Evolutionary conservation across 2,329 filamentous ascomycete species (phyloP).

Genomic region (Penicillium aurantiogriseum): DNA sequence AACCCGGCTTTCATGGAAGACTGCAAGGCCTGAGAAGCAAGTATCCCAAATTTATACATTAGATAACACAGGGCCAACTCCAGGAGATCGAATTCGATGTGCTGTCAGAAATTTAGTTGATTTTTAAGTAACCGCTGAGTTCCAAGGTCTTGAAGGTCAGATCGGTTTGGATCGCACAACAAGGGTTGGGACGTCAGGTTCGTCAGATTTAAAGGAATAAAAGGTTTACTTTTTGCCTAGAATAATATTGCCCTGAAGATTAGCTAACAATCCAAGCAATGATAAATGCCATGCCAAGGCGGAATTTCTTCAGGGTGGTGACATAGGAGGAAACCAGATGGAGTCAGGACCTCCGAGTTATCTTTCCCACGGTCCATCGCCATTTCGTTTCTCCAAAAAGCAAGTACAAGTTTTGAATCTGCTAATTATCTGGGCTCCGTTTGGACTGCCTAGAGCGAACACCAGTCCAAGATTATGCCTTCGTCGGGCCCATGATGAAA

Average conservation of each 20-base stretch:
- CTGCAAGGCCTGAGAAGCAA: constrained; percentile 15
- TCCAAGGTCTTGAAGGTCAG: neutral
- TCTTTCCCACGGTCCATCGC: no score
- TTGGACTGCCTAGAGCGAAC: neutral
- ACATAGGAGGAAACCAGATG: no score
- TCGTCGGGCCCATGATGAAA: neutral
- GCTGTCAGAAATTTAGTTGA: constrained; percentile 17
- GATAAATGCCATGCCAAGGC: no score
- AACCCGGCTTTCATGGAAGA: neutral
- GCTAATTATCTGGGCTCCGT: no score
- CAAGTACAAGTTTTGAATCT: neutral
- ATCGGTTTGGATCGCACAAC: neutral
- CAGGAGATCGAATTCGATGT: constrained; percentile 12
- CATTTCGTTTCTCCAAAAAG: no score
- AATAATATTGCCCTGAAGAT: no score
- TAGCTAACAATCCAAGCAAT: no score
- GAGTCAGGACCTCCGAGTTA: no score
- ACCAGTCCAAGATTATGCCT: neutral
- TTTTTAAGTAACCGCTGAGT: neutral
- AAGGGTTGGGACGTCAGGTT: neutral
- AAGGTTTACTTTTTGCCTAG: neutral
- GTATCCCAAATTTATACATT: constrained; percentile 19
- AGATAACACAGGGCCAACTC: constrained; percentile 1
- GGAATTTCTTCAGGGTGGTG: no score
- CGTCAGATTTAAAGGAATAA: neutral